Conservation (phyloP, 1,284 basidiomycete genomes). For the Leccinum pallidistipes region DNA sequence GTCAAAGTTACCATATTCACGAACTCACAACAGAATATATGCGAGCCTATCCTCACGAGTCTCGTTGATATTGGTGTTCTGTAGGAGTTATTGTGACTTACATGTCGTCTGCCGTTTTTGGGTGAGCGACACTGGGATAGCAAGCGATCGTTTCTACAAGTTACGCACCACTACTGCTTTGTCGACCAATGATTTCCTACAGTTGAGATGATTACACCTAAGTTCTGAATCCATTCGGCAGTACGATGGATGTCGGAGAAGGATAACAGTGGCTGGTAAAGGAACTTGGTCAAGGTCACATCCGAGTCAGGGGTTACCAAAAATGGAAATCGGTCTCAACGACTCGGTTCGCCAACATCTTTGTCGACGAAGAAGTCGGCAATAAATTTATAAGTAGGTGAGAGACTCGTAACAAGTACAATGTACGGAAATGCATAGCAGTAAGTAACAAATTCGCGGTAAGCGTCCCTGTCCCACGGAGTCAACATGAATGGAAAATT, state of each 20-base stretch:
- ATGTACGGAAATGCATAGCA: conserved; percentile 22
- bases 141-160: not conserved
- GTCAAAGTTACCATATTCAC: not conserved
- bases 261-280: not conserved
- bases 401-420: conserved; percentile 29
- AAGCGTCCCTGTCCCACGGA: conserved; percentile 29
- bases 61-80: conserved; percentile 21
- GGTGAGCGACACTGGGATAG: not conserved
- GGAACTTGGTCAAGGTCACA: not conserved
- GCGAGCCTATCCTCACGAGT: conserved; percentile 51
- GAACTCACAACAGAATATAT: conserved; percentile 76
- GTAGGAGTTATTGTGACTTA: conserved; percentile 29
- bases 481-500: conserved; percentile 36
- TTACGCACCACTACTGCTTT: conserved; percentile 77
- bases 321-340: conserved; percentile 10
- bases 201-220: conserved; percentile 74
- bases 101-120: conserved; percentile 43
- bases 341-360: not conserved
- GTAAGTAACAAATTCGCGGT: conserved; percentile 24
- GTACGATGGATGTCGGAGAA: not conserved
- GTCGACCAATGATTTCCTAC: conserved; percentile 62
- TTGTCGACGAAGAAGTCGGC: not conserved
- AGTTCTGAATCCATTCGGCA: conserved; percentile 49
- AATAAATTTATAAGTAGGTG: conserved; percentile 14
- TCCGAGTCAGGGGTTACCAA: conserved; percentile 6